These are phyloP conservation scores for Eleusine indica DNA, from an alignment of 176 grass and related monocot genomes.

Conservation along the genomic window DNA sequence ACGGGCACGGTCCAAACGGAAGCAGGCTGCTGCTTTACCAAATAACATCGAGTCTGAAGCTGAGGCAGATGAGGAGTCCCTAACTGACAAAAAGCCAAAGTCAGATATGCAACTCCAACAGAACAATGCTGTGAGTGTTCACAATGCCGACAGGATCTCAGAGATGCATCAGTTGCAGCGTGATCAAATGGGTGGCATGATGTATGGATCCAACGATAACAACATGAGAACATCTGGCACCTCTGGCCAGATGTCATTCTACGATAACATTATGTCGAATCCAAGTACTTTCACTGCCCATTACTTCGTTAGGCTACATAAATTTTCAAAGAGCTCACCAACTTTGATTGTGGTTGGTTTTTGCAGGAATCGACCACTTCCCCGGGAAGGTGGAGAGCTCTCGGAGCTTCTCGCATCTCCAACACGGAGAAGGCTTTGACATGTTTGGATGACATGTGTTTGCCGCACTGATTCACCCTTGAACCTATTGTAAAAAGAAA, in stretches of 20 bases:
- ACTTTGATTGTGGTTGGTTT: conserved; percentile 7
- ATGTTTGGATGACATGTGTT: conserved; percentile 65
- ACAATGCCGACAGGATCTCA: conserved; percentile 41
- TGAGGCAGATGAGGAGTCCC: conserved; percentile 76
- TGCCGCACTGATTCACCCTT: neutral
- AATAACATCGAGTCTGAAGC: conserved; percentile 83
- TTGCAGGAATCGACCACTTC: conserved; percentile 76
- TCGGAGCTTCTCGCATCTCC: conserved; percentile 50
- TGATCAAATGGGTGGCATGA: conserved; percentile 43
- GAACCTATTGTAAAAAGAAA: conserved; percentile 34
- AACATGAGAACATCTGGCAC: conserved; percentile 56
- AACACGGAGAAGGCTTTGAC: conserved; percentile 63
- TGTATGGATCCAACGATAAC: conserved; percentile 61
- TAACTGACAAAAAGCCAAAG: conserved; percentile 74
- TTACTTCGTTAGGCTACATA: neutral
- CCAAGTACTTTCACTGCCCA: conserved; percentile 48
- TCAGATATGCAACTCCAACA: conserved; percentile 52
- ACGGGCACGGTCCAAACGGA: conserved; percentile 86
- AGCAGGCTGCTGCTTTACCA: conserved; percentile 68
- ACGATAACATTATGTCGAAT: conserved; percentile 70
- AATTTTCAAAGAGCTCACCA: neutral
- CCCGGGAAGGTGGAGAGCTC: conserved; percentile 67
- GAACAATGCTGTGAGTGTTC: conserved; percentile 30
- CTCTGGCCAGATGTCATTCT: conserved; percentile 71
- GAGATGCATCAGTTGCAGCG: conserved; percentile 47